A percentile compares a stretch with the other conserved stretches of the same genome.
Conservation (phyloP, 2,329 filamentous ascomycete genomes). For the Coniochaeta sp. region DNA sequence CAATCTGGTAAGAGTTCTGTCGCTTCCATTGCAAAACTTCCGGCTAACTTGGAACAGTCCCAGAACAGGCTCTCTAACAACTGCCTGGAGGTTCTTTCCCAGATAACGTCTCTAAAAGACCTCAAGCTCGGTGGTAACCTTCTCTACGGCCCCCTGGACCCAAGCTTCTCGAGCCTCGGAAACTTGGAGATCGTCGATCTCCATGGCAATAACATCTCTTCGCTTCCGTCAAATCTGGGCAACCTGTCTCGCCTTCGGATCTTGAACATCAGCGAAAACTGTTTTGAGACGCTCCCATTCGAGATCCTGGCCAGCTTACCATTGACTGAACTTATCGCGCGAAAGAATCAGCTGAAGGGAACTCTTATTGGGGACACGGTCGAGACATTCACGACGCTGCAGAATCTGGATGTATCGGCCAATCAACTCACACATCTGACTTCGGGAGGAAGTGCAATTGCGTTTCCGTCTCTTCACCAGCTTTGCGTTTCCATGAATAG, state of each 20-base stretch:
- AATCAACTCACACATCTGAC: slow-evolving; percentile 61
- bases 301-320: slow-evolving; percentile 59
- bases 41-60: slow-evolving; percentile 42
- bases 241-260: slow-evolving; percentile 62
- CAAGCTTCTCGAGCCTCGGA: slow-evolving; percentile 53
- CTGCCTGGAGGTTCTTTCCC: slow-evolving; percentile 63
- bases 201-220: slow-evolving; percentile 69
- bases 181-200: slow-evolving; percentile 76
- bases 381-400: slow-evolving; percentile 53
- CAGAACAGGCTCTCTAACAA: slow-evolving; percentile 73
- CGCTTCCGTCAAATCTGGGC: slow-evolving; percentile 60
- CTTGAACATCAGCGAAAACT: slow-evolving; percentile 75
- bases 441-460: slow-evolving; percentile 33
- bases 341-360: slow-evolving; percentile 72
- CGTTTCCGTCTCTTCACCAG: slow-evolving; percentile 63
- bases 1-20: slow-evolving; percentile 54
- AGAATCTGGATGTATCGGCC: slow-evolving; percentile 67
- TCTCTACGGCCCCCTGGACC: slow-evolving; percentile 59
- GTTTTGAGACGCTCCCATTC: slow-evolving; percentile 64
- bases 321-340: slow-evolving; percentile 63
- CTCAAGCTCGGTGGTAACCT: slow-evolving; percentile 75
- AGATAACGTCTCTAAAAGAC: slow-evolving; percentile 67
- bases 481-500: slow-evolving; percentile 77
- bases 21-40: neutral
- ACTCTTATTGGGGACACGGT: slow-evolving; percentile 60